Base-by-base conservation (phyloP, 176 grass and related monocot species). In the Musa acuminata region DNA sequence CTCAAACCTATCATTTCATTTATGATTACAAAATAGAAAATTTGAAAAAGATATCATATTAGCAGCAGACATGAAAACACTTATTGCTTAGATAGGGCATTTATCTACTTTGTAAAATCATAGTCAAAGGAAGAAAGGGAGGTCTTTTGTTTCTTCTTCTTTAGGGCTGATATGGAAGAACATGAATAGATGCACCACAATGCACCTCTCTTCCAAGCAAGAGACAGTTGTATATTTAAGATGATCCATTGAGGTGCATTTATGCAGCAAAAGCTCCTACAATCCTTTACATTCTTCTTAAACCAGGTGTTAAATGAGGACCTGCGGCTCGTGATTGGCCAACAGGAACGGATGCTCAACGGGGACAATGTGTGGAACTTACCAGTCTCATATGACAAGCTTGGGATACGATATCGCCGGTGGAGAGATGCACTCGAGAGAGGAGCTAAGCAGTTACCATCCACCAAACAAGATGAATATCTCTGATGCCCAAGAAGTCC, bases 251-350 rank as follows among this genome's bases (percentile, higher is more conserved):
- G 11, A 13, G 16, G 16, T 13, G 16, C 16, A 57, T 17, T 1
- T 3, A 57, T 57, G 54, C 16, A 13, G 1, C 54, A 13, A 13
- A 11, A 57, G 11, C 54, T 13, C 1, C 54, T 17, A 13, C n/a
- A 17, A 17, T 60, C n/a, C 1, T 16, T 51, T 51, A 71, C 49
- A 21, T 62, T 16, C 17, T 52, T 21, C 67, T 71, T 81, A 50
- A 78, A 9, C 67, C 83, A 95, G 96, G 96, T 99, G 14, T 75
- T 99, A 80, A 99, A 94, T 69, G 96, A 99, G 83, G 96, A 99
- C 74, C 88, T 99, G 16, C 84, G 96, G 70, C 84, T 99, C 16
- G 96, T 99, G 49, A 78, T 99, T 5, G 95, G 95, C 53, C 95
- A 94, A 67, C 95, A 99, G 79, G 95, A 99, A 17, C 90, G 95